Evolutionary conservation across 306 rosid genomes (phyloP).

Genomic region (Pterocarpus santalinus): DNA sequence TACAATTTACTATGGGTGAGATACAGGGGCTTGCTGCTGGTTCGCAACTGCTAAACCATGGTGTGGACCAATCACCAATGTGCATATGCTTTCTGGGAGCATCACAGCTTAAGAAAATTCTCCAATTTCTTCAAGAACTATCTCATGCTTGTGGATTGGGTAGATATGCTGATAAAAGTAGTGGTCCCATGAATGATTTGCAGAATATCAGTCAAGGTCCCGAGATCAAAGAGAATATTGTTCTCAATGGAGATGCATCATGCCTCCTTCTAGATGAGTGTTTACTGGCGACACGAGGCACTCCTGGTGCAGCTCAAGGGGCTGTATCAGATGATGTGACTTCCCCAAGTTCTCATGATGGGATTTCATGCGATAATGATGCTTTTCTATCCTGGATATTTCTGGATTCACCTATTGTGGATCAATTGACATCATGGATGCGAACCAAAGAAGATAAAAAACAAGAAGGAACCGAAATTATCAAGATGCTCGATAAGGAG

Average conservation of each 20-base stretch:
- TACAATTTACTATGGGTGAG: slow-evolving; percentile 83
- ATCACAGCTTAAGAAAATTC: slow-evolving; percentile 80
- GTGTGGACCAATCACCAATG: slow-evolving; percentile 78
- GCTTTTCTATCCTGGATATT: slow-evolving; percentile 83
- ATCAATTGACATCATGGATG: slow-evolving; percentile 82
- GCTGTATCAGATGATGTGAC: slow-evolving; percentile 52
- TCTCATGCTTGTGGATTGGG: slow-evolving; percentile 82
- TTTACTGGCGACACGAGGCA: slow-evolving; percentile 60
- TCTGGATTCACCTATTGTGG: slow-evolving; percentile 74
- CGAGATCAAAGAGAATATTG: slow-evolving; percentile 77
- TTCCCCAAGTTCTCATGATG: slow-evolving; percentile 59
- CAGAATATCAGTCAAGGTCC: slow-evolving; percentile 55
- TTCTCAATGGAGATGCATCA: slow-evolving; percentile 84
- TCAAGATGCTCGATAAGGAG: slow-evolving; percentile 86
- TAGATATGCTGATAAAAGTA: slow-evolving; percentile 71
- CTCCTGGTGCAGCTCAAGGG: slow-evolving; percentile 52
- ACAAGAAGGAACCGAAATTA: slow-evolving; percentile 72
- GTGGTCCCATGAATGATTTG: slow-evolving; percentile 60
- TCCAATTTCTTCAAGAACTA: slow-evolving; percentile 88
- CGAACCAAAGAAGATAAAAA: slow-evolving; percentile 74
- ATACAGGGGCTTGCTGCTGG: slow-evolving; percentile 77
- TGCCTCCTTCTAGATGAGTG: slow-evolving; percentile 78
- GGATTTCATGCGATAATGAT: slow-evolving; percentile 54
- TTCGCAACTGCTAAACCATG: slow-evolving; percentile 79
- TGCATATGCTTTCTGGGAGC: slow-evolving; percentile 95